Base-by-base conservation (phyloP, 139 green algal genomes). In the Axilococcus clingmanii region DNA sequence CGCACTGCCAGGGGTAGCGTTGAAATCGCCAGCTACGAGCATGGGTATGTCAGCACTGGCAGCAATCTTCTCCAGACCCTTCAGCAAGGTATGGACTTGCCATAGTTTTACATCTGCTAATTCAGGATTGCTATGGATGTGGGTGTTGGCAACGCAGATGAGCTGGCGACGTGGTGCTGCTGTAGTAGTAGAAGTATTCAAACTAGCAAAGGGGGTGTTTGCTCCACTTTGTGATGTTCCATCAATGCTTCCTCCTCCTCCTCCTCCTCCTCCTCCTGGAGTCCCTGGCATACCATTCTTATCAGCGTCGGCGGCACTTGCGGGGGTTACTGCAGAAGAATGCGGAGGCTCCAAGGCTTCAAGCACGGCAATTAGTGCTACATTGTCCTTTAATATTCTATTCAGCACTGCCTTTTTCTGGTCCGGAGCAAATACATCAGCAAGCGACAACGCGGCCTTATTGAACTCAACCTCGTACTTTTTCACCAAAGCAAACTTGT, bases 381-480 rank as follows among this genome's bases (percentile, higher is more conserved):
- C 91, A 60, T 97, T 96, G 72, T 95, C 87, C 79, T 98, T 98
- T 42, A 96, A 82, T 54, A 97, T 74, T 7, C 91, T 61, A 59
- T 91, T 94, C 34, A 96, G 74, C 9, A 86, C 88, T 27, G 73
- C 73, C 69, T 95, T 96, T 68, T 90, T 94, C 64, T 85, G 74
- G n/a, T 88, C 87, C 48, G 86, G 82, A 22, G 71, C 64, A 27
- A 96, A 80, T 7, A 72, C 62, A 29, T 98, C 90, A 0, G 79
- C 80, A 43, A 97, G 65, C 2, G 65, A 84, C 30, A 96, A 71
- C 14, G 91, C 91, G 12, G 91, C 91, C 72, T 98, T 98, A 84
- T 98, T 98, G 83, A 98, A 98, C 78, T 98, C 91, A 52, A 98
- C 84, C 76, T 94, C 84, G 52, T 97, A 98, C 81, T 98, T 98